Conservation (phyloP, 2,329 filamentous ascomycete species). For the Penicillium sp. region DNA sequence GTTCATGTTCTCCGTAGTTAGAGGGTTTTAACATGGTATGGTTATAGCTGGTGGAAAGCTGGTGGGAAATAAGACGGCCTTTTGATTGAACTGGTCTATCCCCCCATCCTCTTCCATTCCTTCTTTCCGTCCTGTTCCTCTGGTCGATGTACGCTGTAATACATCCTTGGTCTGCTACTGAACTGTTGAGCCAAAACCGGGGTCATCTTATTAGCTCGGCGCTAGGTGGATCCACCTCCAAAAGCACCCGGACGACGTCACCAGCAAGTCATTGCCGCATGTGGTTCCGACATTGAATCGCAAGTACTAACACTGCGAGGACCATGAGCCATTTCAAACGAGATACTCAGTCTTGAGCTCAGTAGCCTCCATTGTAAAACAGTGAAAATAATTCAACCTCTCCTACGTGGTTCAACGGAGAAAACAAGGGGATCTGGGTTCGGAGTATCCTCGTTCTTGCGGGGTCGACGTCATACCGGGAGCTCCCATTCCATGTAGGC, state of each 20-base stretch:
- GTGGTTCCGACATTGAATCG: background rate
- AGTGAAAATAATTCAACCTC: too few relatives aligned
- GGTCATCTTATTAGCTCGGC: slow-evolving; percentile 8
- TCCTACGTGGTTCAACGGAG: background rate
- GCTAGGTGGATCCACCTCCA: slow-evolving; percentile 7
- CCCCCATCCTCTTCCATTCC: background rate
- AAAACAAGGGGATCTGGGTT: background rate
- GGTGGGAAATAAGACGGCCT: background rate
- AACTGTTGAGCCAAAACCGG: background rate
- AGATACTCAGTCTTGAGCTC: background rate
- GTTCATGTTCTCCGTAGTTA: background rate
- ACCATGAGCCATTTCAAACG: background rate
- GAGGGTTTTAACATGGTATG: background rate
- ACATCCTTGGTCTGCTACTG: background rate
- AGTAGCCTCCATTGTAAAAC: background rate
- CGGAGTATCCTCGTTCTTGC: slow-evolving; percentile 13
- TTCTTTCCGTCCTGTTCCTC: background rate
- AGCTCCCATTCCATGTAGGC: background rate
- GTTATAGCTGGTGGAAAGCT: background rate
- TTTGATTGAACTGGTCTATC: background rate
- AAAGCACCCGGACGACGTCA: slow-evolving; percentile 31
- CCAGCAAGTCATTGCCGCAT: slow-evolving; percentile 28
- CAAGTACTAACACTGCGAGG: too few relatives aligned
- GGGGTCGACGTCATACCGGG: slow-evolving; percentile 24
- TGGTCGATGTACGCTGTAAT: too few relatives aligned